Evolutionary conservation across 495 filamentous ascomycete genomes (phyloP).

Genomic region (Aspergillus ellipticus): DNA sequence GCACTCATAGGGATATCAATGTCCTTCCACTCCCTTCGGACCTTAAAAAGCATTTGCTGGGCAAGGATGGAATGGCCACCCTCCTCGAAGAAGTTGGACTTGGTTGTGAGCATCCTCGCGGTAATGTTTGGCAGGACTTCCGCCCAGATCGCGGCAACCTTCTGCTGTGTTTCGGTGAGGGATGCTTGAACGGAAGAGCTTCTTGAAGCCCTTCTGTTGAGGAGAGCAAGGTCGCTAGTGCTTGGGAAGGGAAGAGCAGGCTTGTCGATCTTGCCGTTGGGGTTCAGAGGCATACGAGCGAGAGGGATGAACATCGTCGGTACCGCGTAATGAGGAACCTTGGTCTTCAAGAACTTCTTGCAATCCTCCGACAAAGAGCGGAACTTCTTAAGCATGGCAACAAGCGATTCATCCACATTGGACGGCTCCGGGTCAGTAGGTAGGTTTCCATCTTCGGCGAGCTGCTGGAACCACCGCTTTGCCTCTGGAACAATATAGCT

Average conservation of each 20-base stretch:
- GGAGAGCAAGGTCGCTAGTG: slow-evolving; percentile 52
- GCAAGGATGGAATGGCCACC: slow-evolving; percentile 87
- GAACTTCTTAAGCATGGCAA: slow-evolving; percentile 60
- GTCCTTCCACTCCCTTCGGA: slow-evolving; percentile 58
- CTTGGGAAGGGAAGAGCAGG: slow-evolving; percentile 90
- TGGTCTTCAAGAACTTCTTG: slow-evolving; percentile 68
- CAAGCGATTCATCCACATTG: slow-evolving; percentile 53
- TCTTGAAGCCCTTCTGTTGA: slow-evolving; percentile 6
- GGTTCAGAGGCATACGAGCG: slow-evolving; percentile 79
- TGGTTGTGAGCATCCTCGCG: slow-evolving; percentile 55
- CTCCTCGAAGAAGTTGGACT: slow-evolving; percentile 79
- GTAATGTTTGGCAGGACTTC: slow-evolving; percentile 50
- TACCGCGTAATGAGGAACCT: slow-evolving; percentile 77
- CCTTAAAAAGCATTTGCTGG: slow-evolving; percentile 75
- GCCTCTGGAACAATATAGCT: slow-evolving; percentile 88
- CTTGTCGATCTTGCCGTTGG: slow-evolving; percentile 93
- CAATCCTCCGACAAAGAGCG: slow-evolving; percentile 66
- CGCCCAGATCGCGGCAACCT: slow-evolving; percentile 66
- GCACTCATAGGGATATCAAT: slow-evolving; percentile 70
- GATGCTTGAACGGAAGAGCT: slow-evolving; percentile 33
- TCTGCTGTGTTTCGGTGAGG: slow-evolving; percentile 62
- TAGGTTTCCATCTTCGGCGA: slow-evolving; percentile 35
- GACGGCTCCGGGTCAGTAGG: no score
- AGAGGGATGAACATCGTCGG: slow-evolving; percentile 79
- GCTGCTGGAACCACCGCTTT: slow-evolving; percentile 65